Conservation (phyloP, 1,139 yeast genomes). For the Geotrichum aggregatum region DNA sequence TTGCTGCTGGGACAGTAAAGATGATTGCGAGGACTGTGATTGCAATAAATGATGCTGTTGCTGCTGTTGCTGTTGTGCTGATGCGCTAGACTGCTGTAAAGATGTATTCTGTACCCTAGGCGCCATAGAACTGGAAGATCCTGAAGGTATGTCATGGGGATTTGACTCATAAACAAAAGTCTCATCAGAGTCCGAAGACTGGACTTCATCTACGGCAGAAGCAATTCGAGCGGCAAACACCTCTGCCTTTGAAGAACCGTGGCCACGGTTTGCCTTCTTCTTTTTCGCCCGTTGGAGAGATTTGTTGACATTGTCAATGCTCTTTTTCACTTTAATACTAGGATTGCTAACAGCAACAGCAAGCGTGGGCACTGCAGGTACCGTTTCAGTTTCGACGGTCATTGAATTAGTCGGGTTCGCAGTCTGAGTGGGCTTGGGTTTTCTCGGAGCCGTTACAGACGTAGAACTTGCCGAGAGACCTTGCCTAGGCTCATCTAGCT, state of each 20-base stretch:
- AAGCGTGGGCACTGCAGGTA: constrained; percentile 39
- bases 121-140: constrained; percentile 20
- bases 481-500: background rate
- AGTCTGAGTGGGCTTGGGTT: background rate
- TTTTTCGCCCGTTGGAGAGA: constrained; percentile 25
- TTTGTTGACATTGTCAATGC: constrained; percentile 34
- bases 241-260: constrained; percentile 55
- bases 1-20: constrained; percentile 17
- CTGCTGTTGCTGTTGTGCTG: background rate
- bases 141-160: constrained; percentile 25
- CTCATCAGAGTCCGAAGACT: constrained; percentile 82
- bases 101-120: constrained; percentile 32
- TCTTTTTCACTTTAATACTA: constrained; percentile 33
- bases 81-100: background rate
- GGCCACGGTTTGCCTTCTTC: constrained; percentile 25
- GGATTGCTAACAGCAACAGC: constrained; percentile 30
- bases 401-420: constrained; percentile 28
- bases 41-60: constrained; percentile 1
- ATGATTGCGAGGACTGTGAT: background rate
- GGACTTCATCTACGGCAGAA: constrained; percentile 87
- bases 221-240: constrained; percentile 92
- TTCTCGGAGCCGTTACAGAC: background rate
- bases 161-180: constrained; percentile 83
- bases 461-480: background rate
- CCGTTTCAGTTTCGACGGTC: constrained; percentile 46